Base-by-base conservation (phyloP, 352 stramenopile genomes). In the Globisporangium acanthophoron region DNA sequence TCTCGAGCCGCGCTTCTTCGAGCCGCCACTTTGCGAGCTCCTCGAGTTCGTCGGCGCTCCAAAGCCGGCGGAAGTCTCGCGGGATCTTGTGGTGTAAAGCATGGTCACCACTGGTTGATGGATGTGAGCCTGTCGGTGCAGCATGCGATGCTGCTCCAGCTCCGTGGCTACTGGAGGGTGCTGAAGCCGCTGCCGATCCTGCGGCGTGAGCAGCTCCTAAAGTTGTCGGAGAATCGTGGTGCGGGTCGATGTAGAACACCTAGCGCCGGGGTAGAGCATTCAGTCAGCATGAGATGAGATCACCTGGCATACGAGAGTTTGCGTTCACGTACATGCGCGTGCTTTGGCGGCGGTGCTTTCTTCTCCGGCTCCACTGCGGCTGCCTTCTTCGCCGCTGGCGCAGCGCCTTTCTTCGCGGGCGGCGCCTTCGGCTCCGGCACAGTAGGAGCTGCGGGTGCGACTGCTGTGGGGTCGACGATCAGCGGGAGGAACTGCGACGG, bases 31-130 rank as follows among this genome's bases (percentile, higher is more conserved):
- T 69, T 12, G 56, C 48, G 0, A 84, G 66, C 2, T 83, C 66
- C 35, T 83, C 70, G 24, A 65, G 21, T 60, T 91, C 72, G 31
- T 91, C 78, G 0, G 52, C 51, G 33, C 77, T 90, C 82, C 84
- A 92, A 11, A 85, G 61, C 15, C 82, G 73, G 15, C 80, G 71
- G 54, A 94, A 94, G 47, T 88, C 76, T 20, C 74, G 76, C 16
- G 69, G 56, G 45, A 88, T 84, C 8, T 27, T 64, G 15, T 66
- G 65, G n/a, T 57, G 46, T 27, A 55, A 60, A 20, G 53, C 11
- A 52, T 4, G 58, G 53, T 55, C 3, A 47, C 43, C 3, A 46
- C 24, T 35, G 66, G 18, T 47, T 18, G 7, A 6, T 6, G 47
- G 35, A 15, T 41, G 35, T 16, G 11, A 13, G 0, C 35, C 5